A percentile compares a stretch with the other conserved stretches of the same genome.
phyloP scores from a whole-genome alignment of 2,329 filamentous ascomycete genomes.

The Orbilia javanica region DNA sequence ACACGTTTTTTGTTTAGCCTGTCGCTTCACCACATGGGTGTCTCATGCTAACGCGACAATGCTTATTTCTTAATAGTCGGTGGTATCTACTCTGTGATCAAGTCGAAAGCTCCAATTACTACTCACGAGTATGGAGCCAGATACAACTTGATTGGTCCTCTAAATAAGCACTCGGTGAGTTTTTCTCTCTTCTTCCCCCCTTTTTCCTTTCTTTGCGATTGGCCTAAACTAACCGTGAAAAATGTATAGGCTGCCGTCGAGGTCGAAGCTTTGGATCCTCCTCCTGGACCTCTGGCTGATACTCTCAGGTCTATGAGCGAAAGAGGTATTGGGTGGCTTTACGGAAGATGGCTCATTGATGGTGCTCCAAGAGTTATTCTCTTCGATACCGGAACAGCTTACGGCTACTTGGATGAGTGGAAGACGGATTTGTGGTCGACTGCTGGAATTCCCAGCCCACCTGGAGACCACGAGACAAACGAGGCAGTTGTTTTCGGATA shows the following conservation, averaged over 20 bases:
- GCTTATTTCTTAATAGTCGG: slow-evolving; percentile 74
- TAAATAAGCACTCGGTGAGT: slow-evolving; percentile 88
- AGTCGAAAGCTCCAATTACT: slow-evolving; percentile 97
- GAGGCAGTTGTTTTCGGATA: slow-evolving; percentile 98
- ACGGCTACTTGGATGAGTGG: slow-evolving; percentile 93
- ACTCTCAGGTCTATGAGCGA: slow-evolving; percentile 95
- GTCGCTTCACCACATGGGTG: slow-evolving; percentile 37
- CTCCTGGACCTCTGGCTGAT: slow-evolving; percentile 79
- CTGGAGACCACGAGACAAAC: slow-evolving; percentile 92
- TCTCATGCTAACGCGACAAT: slow-evolving; percentile 45
- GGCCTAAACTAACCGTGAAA: background rate
- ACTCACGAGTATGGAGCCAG: slow-evolving; percentile 98
- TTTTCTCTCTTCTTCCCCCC: too few species aligned
- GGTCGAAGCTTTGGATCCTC: slow-evolving; percentile 91
- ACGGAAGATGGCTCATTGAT: slow-evolving; percentile 97
- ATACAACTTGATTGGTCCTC: slow-evolving; percentile 93
- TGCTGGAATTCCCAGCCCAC: slow-evolving; percentile 92
- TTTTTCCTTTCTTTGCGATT: slow-evolving; percentile 50
- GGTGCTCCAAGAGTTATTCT: slow-evolving; percentile 92
- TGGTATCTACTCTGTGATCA: slow-evolving; percentile 98
- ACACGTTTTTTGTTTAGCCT: slow-evolving; percentile 43
- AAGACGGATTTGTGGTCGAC: slow-evolving; percentile 95
- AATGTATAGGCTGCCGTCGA: slow-evolving; percentile 85
- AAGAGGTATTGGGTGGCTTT: slow-evolving; percentile 87
- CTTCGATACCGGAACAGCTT: slow-evolving; percentile 94